A percentile compares a stretch with the other conserved stretches of the same genome.
Evolutionary conservation across 371 early-diverging fungal genomes (phyloP).

Genomic region (Scutellospora calospora): DNA sequence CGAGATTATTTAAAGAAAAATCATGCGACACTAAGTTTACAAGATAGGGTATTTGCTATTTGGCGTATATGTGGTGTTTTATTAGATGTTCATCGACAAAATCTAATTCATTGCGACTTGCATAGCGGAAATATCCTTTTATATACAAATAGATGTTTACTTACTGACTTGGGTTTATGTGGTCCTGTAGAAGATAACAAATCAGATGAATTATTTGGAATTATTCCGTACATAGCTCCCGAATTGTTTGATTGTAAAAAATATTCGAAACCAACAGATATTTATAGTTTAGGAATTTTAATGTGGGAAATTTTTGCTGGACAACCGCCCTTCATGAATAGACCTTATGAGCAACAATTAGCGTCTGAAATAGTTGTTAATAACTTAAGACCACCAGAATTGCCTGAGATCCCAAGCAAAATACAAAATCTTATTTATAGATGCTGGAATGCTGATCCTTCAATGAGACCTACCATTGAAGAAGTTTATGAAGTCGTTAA

Average conservation of each 20-base stretch:
- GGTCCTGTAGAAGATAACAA: background rate
- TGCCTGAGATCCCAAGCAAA: too few species aligned
- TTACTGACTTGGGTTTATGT: background rate
- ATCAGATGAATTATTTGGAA: background rate
- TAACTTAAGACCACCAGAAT: too few species aligned
- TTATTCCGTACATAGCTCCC: conserved; percentile 30
- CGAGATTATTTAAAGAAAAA: conserved; percentile 6
- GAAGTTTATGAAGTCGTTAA: too few species aligned
- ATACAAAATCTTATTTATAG: too few species aligned
- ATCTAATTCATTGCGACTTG: background rate
- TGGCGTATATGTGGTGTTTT: background rate
- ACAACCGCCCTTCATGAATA: background rate
- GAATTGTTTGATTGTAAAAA: background rate
- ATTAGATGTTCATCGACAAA: background rate
- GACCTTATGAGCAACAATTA: too few species aligned
- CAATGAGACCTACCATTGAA: too few species aligned
- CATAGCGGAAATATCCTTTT: conserved; percentile 1
- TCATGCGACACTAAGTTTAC: background rate
- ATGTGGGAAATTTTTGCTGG: conserved; percentile 20
- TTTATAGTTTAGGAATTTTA: conserved; percentile 31
- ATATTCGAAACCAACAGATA: conserved; percentile 3
- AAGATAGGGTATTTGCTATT: background rate
- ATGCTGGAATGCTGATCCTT: too few species aligned
- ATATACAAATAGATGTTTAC: background rate
- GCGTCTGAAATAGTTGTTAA: too few species aligned